Conservation (phyloP, 208 protist genomes). For the Wallacemonas collosoma region DNA sequence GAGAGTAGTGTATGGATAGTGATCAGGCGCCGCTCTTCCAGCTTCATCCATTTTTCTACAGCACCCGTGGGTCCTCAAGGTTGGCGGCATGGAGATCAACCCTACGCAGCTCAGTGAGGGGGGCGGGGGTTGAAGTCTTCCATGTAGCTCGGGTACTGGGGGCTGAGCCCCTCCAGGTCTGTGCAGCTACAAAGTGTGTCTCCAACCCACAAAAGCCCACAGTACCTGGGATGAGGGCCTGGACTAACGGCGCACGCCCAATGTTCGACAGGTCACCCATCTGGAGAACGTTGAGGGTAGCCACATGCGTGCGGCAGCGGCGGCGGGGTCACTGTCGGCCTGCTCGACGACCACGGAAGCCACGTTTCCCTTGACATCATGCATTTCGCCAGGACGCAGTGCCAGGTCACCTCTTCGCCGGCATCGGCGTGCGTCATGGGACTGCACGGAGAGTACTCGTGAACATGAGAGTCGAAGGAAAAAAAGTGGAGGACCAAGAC, state of each 20-base stretch:
- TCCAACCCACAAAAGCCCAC: background rate
- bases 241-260: background rate
- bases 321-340: background rate
- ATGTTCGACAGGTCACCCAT: conserved; percentile 11
- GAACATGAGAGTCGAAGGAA: no score
- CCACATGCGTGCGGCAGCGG: conserved; percentile 6
- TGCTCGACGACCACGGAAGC: conserved; percentile 3
- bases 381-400: background rate
- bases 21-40: background rate
- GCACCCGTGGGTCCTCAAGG: background rate
- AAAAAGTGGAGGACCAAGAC: no score
- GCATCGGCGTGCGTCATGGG: background rate
- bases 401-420: background rate
- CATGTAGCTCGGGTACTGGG: background rate
- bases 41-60: background rate
- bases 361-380: background rate
- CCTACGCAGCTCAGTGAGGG: conserved; percentile 7
- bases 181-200: conserved; percentile 8
- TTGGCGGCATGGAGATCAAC: background rate
- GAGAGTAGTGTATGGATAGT: background rate
- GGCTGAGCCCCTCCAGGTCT: background rate
- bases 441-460: no score
- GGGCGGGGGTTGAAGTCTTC: background rate
- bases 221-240: background rate
- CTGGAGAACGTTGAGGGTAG: conserved; percentile 8